A percentile compares a stretch with the other conserved stretches of the same genome.
These are phyloP conservation scores for Bryopsis sp. DNA, from an alignment of 139 green algal species.

Conservation along the genomic window DNA sequence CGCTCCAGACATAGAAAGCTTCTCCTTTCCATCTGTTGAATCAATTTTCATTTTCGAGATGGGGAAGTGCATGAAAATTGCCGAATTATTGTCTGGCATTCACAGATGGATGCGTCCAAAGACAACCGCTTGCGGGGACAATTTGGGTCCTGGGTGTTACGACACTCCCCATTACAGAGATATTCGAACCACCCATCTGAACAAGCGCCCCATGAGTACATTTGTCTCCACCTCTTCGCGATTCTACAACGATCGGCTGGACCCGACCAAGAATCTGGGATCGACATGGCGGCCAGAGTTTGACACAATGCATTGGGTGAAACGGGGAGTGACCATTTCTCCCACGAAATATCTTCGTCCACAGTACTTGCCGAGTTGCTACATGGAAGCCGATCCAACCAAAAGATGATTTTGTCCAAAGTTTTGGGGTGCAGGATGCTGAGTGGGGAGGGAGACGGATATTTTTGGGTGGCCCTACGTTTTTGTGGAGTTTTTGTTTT, in stretches of 20 bases:
- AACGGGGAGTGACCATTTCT: not conserved
- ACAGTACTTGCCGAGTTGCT: not conserved
- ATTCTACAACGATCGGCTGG: constrained; percentile 13
- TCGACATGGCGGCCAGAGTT: constrained; percentile 13
- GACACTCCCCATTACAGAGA: constrained; percentile 5
- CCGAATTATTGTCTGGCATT: not conserved
- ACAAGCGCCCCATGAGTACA: not conserved
- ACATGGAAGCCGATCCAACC: not conserved
- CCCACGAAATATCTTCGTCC: not conserved
- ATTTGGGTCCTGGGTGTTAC: constrained; percentile 13
- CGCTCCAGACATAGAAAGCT: not conserved
- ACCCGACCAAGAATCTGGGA: constrained; percentile 20
- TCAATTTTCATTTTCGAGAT: not conserved
- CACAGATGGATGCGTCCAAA: not conserved
- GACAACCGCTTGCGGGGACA: not conserved
- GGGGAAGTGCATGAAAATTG: not conserved
- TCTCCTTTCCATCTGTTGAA: not conserved
- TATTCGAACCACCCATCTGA: not conserved
- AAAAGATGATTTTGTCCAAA: too few relatives aligned
- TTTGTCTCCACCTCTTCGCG: constrained; percentile 10
- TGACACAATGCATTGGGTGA: constrained; percentile 8
- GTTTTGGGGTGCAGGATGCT: too few relatives aligned
- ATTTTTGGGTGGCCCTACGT: too few relatives aligned
- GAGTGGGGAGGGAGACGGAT: too few relatives aligned
- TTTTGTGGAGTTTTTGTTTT: too few relatives aligned